Base-by-base conservation (phyloP, 1,284 basidiomycete species). In the Malassezia japonica region DNA sequence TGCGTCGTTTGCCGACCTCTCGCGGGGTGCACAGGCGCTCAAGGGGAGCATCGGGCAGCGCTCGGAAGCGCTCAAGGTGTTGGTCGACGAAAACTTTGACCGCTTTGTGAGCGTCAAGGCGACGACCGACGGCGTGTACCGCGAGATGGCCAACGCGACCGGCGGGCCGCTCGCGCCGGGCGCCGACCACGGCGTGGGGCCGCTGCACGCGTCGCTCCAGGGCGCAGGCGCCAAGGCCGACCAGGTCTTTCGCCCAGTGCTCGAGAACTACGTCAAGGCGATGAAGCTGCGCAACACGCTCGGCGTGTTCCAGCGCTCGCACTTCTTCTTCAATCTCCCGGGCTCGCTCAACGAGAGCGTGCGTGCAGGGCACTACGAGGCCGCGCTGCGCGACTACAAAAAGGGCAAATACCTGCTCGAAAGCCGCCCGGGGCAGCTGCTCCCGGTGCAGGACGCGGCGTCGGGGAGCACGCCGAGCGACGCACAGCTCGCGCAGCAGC, bases 51-150 rank as follows among this genome's bases (percentile, higher is more conserved):
- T 72, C 45, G 62, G 60, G 33, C 65, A 69, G 50, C 53, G 91
- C 28, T 90, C 87, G 1, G 88, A 92, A 64, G 92, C 91, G 21
- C 84, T 98, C 55, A 81, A 90, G 44, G 83, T 94, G 21, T 79
- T 99, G 35, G 94, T 99, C 20, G 89, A 96, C 74, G 88, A 95
- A 66, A 95, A 96, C 75, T 96, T 98, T 76, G 91, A 98, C 76
- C 80, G 89, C 21, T 98, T 98, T 68, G 92, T 98, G 10, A 86
- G 88, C 4, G 92, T 99, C 56, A 99, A 99, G 70, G 87, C 88
- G 13, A 87, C 87, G 10, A 92, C 87, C 9, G 92, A 95, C 75
- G 87, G 90, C 8, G 78, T 96, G 2, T 86, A 90, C 71, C 79
- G 84, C 31, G 74, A 96, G 73, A 98, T 99, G 92, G 55, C 55